Evolutionary conservation across 805 yeast genomes (phyloP), one percentile per base, ranked within the genome.

Genomic region (Metschnikowia lochheadii): DNA sequence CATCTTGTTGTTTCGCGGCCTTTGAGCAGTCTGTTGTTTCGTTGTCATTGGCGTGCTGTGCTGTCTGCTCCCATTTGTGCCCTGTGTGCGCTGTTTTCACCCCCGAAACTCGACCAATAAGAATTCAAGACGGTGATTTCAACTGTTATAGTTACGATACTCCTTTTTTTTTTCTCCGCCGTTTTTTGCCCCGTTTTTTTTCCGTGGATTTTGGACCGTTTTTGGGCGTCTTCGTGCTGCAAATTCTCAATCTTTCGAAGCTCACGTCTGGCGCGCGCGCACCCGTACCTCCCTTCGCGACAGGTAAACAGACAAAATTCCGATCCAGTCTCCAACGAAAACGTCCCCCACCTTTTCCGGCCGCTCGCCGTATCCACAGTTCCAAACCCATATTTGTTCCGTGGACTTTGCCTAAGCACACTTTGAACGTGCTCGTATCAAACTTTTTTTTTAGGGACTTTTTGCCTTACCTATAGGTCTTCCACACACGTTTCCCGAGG

Each of bases 281-380:
- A 39, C 41, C 41, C 29, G 41, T 39, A 23, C 41, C 21, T 31
- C 38, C 17, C 20, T 2, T 20, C 14, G 45, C 45, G 45, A 32
- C 45, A 21, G 45, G 45, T 21, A 33, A 42, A 42, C 45, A 42
- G 20, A n/a, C 36, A 26, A 29, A 42, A 21, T 32, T 21, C 45
- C 45, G 38, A 42, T 32, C 34, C 29, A 20, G 20, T 15, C 45
- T 23, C 37, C 29, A 42, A 20, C 18, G 10, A 13, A 33, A 13
- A 42, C 36, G 20, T 11, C 20, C 20, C 38, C n/a, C 20, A 32
- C 38, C n/a, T 17, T 29, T 42, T 42, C 38, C 29, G 20, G 29
- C 45, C 38, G 2, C 5, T 32, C 3, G 45, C 32, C 18, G 37
- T 26, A 18, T 33, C 31, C 38, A 42, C 37, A 31, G 26, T 21